Conservation (phyloP, 2,329 filamentous ascomycete species). For the Exophiala oligosperma region DNA sequence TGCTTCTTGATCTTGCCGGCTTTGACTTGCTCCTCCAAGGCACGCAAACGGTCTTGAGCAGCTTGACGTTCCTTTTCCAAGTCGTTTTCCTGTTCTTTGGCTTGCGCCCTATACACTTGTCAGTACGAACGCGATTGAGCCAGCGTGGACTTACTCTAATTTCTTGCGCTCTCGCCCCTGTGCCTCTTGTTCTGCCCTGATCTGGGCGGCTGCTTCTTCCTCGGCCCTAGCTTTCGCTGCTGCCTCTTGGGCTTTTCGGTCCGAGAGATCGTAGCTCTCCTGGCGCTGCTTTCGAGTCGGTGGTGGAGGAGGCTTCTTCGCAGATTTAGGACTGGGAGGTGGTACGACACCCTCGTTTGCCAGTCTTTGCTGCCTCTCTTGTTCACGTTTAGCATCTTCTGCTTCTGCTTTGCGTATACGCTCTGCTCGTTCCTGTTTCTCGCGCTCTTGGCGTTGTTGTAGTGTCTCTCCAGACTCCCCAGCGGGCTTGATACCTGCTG, state of each 20-base stretch:
- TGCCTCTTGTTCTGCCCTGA: conserved; percentile 69
- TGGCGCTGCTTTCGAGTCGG: conserved; percentile 70
- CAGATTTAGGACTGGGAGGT: conserved; percentile 47
- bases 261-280: conserved; percentile 56
- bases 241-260: conserved; percentile 58
- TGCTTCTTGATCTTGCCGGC: conserved; percentile 94
- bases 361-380: conserved; percentile 79
- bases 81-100: conserved; percentile 74
- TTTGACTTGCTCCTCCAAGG: conserved; percentile 89
- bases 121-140: conserved; percentile 28
- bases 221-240: conserved; percentile 60
- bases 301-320: conserved; percentile 71
- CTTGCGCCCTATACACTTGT: conserved; percentile 62
- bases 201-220: conserved; percentile 66
- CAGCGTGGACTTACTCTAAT: conserved; percentile 71
- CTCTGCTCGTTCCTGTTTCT: conserved; percentile 82
- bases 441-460: conserved; percentile 82
- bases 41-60: conserved; percentile 77
- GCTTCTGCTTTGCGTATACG: conserved; percentile 88
- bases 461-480: conserved; percentile 76
- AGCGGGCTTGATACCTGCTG: conserved; percentile 84
- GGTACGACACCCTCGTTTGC: conserved; percentile 71
- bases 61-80: conserved; percentile 77
- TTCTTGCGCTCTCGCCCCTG: conserved; percentile 71
- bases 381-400: conserved; percentile 84